A percentile compares a stretch with the other conserved stretches of the same genome.
Conservation (phyloP, 306 rosid species). For the Arachis hypogaea region DNA sequence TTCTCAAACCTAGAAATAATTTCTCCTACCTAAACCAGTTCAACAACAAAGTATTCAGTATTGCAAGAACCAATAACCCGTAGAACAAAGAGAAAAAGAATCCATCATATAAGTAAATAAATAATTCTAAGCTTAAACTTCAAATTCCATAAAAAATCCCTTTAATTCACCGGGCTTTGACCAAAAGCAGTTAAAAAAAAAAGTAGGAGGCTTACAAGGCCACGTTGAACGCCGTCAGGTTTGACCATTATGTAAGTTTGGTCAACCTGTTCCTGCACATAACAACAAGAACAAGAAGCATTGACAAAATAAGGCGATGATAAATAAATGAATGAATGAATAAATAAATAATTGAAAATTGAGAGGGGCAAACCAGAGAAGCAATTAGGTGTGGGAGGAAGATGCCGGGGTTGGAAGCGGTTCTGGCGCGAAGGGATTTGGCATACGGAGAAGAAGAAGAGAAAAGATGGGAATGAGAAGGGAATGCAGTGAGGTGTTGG, state of each 20-base stretch:
- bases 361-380: slow-evolving; percentile 55
- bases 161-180: not conserved
- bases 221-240: slow-evolving; percentile 99
- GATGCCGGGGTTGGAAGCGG: slow-evolving; percentile 51
- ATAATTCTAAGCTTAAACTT: slow-evolving; percentile 14
- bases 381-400: slow-evolving; percentile 86
- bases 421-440: slow-evolving; percentile 46
- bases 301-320: slow-evolving; percentile 3
- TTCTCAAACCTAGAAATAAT: slow-evolving; percentile 90
- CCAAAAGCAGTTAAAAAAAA: not conserved
- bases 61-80: not conserved
- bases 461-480: slow-evolving; percentile 69
- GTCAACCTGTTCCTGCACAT: slow-evolving; percentile 81
- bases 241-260: slow-evolving; percentile 94
- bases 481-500: slow-evolving; percentile 67
- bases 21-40: slow-evolving; percentile 83
- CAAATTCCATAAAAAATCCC: not conserved
- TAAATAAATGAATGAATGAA: not conserved
- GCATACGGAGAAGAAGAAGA: slow-evolving; percentile 44
- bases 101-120: not conserved
- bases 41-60: slow-evolving; percentile 28
- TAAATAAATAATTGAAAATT: too few relatives aligned
- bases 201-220: slow-evolving; percentile 61
- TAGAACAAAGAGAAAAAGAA: too few relatives aligned
- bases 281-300: slow-evolving; percentile 5